Evolutionary conservation across 2,329 filamentous ascomycete genomes (phyloP), one percentile per base, ranked within the genome.

Genomic region (Colletotrichum lupini): DNA sequence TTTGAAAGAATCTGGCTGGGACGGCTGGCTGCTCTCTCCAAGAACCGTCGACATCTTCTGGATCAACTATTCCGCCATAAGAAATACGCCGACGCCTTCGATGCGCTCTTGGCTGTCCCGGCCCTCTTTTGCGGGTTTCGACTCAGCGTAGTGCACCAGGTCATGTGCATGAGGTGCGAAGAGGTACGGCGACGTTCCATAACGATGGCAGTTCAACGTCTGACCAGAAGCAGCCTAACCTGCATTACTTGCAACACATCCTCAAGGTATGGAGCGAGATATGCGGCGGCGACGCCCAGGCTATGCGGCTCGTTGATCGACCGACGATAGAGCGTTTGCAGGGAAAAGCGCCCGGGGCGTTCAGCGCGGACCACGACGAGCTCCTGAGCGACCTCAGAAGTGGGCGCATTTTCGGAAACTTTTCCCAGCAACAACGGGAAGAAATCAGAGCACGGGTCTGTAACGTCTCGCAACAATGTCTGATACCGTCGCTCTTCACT

Each of bases 221-320:
- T 63, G 11, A 63, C 60, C 19, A 30, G 16, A 52, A 26, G 60
- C 16, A 63, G 60, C 60, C 60, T 35, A 63, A 63, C n/a, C 26
- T 63, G 30, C 19, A 63, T 32, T 63, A 63, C 14, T 63, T 63
- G 16, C 28, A 63, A 63, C 42, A 63, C 19, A 63, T 63, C n/a
- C 60, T 63, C 19, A 22, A 63, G 42, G 42, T 63, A 24, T 63
- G 11, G 28, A 63, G 14, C 32, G 19, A 63, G 4, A 63, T 63
- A 52, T 63, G 11, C 9, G 5, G 42, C 22, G 16, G 42, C 8
- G 11, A 63, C 60, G 12, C 42, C 19, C 8, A 52, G 37, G 49
- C 52, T 35, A 65, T 65, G 11, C 52, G 24, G 22, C 42, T 57
- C 35, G 28, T 65, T 30, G 3, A 65, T 56, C 9, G 14, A 32